A percentile compares a stretch with the other conserved stretches of the same genome.
Conservation (phyloP, 2,329 filamentous ascomycete species). For the Trichoderma pleuroti region DNA sequence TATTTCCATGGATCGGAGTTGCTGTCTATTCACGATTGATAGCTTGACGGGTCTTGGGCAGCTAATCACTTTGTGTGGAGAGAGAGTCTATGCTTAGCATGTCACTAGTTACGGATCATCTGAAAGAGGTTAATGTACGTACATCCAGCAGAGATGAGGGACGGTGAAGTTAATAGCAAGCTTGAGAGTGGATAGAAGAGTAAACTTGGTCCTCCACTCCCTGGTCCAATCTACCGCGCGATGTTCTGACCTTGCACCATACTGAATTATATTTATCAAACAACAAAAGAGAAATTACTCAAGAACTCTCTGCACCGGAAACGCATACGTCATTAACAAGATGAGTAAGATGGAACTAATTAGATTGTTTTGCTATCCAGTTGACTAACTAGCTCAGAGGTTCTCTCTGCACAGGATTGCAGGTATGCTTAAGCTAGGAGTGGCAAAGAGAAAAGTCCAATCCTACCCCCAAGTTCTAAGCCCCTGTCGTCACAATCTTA, state of each 20-base stretch:
- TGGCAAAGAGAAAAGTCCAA: neutral
- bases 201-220: neutral
- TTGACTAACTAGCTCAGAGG: no score
- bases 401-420: neutral
- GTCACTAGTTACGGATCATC: neutral
- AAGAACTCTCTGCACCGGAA: neutral
- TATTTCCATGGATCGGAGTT: neutral
- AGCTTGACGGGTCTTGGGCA: neutral
- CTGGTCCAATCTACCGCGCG: neutral
- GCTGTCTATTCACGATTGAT: accelerated
- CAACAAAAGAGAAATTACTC: no score
- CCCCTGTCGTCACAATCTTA: neutral
- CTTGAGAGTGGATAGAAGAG: neutral
- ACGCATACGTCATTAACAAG: neutral
- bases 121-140: neutral
- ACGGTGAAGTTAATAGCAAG: neutral
- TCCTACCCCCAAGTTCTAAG: neutral
- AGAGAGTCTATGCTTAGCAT: neutral
- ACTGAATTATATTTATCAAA: no score
- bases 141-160: neutral
- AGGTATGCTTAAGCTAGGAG: neutral
- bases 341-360: neutral
- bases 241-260: no score
- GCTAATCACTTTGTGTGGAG: neutral
- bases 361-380: neutral